Evolutionary conservation across 306 rosid genomes (phyloP), one percentile per base, ranked within the genome.

Genomic region (Fragaria iinumae): DNA sequence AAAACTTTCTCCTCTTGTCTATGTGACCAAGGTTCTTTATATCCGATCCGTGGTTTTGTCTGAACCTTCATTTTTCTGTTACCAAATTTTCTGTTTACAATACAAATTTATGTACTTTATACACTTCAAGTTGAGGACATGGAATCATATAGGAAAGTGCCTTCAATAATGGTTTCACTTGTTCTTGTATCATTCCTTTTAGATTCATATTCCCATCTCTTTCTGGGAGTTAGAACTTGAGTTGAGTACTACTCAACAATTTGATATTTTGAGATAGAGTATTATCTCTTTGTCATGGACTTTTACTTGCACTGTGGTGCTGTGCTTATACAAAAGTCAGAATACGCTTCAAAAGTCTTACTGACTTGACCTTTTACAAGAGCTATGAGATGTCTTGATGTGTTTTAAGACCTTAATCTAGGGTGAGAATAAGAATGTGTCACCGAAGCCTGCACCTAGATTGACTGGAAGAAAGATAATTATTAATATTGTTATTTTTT

Each of bases 381-480:
- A 43, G 45, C 2, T 56, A 18, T 34, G n/a, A 39, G 34, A 55
- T 59, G 5, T 9, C 0, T 7, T 50, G 63, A 48, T 27, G 67
- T 72, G 13, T 73, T 29, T 29, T 34, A n/a, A 69, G 67, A 23
- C 47, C 55, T 38, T 49, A 69, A 75, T 67, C 27, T 38, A 36
- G 25, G 57, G 29, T 47, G 48, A 38, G 25, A 69, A 38, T 73
- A 50, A n/a, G 14, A 13, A 38, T 66, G 25, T 29, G 57, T 45
- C 7, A 41, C 59, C 8, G 11, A 27, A 50, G 62, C n/a, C 52
- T 27, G 8, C 45, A 66, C 14, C 25, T 32, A 12, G 11, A 56
- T 8, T 64, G 11, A 38, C 63, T 52, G 72, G 66, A 38, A 52
- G 43, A 29, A 4, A 45, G 18, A n/a, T 6, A 5, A 75, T 23